Evolutionary conservation across 805 yeast genomes (phyloP).

Genomic region (Yarrowia keelungensis): DNA sequence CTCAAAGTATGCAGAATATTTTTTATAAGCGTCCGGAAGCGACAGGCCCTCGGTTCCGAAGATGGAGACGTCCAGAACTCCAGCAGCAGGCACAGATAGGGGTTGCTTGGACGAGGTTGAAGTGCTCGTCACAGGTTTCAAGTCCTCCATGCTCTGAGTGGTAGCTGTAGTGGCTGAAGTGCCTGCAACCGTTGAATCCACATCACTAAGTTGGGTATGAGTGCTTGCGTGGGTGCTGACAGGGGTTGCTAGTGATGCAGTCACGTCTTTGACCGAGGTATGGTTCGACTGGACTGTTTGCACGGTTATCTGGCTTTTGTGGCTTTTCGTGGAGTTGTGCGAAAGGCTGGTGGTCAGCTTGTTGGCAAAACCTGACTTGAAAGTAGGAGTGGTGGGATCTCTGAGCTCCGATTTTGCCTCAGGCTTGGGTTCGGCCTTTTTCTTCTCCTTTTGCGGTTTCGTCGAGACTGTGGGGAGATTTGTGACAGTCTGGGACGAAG

Average conservation of each 20-base stretch:
- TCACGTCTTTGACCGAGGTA: neutral
- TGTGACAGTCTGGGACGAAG: conserved; percentile 26
- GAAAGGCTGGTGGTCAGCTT: conserved; percentile 12
- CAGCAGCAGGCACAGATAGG: neutral
- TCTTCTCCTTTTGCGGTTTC: neutral
- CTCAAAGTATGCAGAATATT: conserved; percentile 26
- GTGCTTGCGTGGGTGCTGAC: conserved; percentile 17
- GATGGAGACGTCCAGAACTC: conserved; percentile 20
- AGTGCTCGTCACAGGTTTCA: neutral
- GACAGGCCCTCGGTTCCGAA: conserved; percentile 29
- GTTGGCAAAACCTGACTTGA: conserved; percentile 15
- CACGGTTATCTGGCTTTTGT: conserved; percentile 17
- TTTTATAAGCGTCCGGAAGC: conserved; percentile 16
- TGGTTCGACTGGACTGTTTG: conserved; percentile 7
- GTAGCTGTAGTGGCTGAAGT: neutral
- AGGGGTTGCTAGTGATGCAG: neutral
- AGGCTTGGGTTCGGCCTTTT: no score
- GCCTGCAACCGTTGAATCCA: neutral
- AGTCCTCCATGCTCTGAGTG: neutral
- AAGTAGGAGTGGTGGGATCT: conserved; percentile 7
- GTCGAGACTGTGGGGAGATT: conserved; percentile 21
- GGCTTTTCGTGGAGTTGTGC: neutral
- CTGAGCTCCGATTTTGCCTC: neutral
- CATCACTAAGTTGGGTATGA: neutral
- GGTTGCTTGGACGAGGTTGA: neutral